These are phyloP conservation scores for Leccinum ochraceum DNA, from an alignment of 768 basidiomycete genomes.

Conservation along the genomic window DNA sequence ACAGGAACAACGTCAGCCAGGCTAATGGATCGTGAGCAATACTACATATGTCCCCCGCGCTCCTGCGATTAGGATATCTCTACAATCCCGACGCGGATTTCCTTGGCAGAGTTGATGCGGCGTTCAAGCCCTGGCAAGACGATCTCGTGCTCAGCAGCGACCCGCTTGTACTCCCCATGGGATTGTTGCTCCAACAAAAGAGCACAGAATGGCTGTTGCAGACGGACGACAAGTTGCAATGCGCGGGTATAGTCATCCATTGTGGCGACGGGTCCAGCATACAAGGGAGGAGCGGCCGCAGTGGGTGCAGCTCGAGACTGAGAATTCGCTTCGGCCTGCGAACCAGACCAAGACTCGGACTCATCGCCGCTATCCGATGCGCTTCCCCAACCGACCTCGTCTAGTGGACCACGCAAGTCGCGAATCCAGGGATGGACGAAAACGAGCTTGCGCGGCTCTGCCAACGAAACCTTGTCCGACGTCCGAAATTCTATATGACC, in stretches of 20 bases:
- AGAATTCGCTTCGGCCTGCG: background rate
- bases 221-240: constrained; percentile 6
- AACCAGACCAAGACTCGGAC: background rate
- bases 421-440: constrained; percentile 16
- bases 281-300: background rate
- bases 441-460: constrained; percentile 1
- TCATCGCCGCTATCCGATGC: background rate
- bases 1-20: too few species aligned
- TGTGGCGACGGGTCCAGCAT: too few species aligned
- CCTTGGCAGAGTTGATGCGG: too few species aligned
- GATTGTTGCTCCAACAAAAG: too few species aligned
- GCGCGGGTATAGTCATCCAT: constrained; percentile 2
- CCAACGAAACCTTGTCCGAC: background rate
- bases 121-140: too few species aligned
- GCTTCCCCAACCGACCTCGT: background rate
- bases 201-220: too few species aligned
- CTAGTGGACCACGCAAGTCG: constrained; percentile 1
- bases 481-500: constrained; percentile 6
- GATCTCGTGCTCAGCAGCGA: too few species aligned
- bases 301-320: background rate
- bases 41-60: too few species aligned
- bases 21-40: too few species aligned
- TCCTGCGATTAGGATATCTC: too few species aligned
- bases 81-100: too few species aligned
- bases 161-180: too few species aligned